phyloP scores from a whole-genome alignment of 2,329 filamentous ascomycete species.

The Alternaria incomplexa region DNA sequence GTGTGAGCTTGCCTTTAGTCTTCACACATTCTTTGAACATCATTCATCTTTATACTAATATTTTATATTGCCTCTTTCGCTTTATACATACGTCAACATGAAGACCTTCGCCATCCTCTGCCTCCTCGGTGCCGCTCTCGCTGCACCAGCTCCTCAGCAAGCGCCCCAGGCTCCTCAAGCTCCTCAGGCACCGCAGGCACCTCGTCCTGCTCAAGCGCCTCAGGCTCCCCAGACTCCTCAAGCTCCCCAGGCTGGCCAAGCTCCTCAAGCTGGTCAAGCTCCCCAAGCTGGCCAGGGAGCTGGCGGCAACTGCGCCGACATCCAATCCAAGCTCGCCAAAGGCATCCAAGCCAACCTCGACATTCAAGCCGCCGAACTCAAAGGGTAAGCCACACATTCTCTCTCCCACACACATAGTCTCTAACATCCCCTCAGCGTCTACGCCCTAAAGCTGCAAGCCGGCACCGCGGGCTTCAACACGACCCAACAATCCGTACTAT shows the following conservation, averaged over 20 bases:
- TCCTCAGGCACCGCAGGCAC: no score
- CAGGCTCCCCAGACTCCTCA: not conserved
- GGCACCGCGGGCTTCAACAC: constrained; percentile 1
- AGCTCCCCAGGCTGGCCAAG: not conserved
- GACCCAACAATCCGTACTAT: not conserved
- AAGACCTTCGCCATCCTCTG: constrained; percentile 9
- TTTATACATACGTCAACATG: not conserved
- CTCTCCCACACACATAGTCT: not conserved
- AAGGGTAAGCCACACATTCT: constrained; percentile 10
- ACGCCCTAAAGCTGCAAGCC: constrained; percentile 8
- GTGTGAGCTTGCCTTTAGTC: not conserved
- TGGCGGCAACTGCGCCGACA: not conserved
- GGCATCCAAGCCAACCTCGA: constrained; percentile 29
- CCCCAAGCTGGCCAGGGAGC: not conserved
- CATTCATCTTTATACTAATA: not conserved
- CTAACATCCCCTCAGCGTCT: constrained; percentile 9
- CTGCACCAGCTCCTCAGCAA: not conserved
- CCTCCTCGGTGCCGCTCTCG: constrained; percentile 2
- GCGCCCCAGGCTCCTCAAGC: not conserved
- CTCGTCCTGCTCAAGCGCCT: not conserved
- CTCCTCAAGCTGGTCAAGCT: not conserved
- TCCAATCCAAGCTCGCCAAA: constrained; percentile 8
- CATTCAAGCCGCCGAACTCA: constrained; percentile 28
- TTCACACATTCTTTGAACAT: no score
- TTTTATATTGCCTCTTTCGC: not conserved